A percentile compares a stretch with the other conserved stretches of the same genome.
Conservation (phyloP, 1,284 basidiomycete species). For the Tilletiopsis washingtonensis region DNA sequence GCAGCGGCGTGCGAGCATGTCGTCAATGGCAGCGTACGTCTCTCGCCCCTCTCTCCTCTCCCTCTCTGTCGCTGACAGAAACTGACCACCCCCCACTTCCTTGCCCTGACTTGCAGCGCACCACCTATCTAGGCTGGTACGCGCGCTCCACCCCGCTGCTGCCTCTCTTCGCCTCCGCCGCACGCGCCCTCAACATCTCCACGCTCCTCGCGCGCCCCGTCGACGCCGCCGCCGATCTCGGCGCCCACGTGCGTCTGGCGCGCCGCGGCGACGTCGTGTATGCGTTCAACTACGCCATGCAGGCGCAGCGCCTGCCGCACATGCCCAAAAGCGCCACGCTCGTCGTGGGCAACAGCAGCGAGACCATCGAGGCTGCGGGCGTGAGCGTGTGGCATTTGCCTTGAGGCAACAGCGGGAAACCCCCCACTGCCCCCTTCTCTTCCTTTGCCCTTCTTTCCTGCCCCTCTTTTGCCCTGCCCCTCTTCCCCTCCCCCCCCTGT, state of each 20-base stretch:
- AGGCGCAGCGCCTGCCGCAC: conserved; percentile 13
- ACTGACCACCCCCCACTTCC: background rate
- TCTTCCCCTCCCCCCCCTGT: too few relatives aligned
- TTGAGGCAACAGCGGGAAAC: background rate
- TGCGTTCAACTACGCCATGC: conserved; percentile 26
- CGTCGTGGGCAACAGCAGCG: conserved; percentile 12
- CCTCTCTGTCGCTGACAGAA: background rate
- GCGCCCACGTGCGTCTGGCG: conserved; percentile 16
- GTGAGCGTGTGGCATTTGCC: conserved; percentile 14
- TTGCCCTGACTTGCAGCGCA: conserved; percentile 6
- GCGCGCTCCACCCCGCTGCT: conserved; percentile 18
- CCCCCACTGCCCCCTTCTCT: too few relatives aligned
- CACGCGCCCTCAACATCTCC: conserved; percentile 10
- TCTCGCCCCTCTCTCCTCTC: background rate
- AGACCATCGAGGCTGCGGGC: conserved; percentile 13
- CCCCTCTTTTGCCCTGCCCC: too few relatives aligned
- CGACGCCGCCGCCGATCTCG: conserved; percentile 12
- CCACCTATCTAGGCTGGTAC: conserved; percentile 25
- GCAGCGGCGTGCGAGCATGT: conserved; percentile 20
- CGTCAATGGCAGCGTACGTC: conserved; percentile 5
- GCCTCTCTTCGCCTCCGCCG: conserved; percentile 14
- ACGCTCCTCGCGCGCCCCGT: conserved; percentile 10
- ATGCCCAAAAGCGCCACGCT: conserved; percentile 12
- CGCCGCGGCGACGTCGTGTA: conserved; percentile 20
- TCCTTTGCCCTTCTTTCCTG: too few relatives aligned